Conservation (phyloP, 805 yeast genomes). For the Teunomyces kruisii region DNA sequence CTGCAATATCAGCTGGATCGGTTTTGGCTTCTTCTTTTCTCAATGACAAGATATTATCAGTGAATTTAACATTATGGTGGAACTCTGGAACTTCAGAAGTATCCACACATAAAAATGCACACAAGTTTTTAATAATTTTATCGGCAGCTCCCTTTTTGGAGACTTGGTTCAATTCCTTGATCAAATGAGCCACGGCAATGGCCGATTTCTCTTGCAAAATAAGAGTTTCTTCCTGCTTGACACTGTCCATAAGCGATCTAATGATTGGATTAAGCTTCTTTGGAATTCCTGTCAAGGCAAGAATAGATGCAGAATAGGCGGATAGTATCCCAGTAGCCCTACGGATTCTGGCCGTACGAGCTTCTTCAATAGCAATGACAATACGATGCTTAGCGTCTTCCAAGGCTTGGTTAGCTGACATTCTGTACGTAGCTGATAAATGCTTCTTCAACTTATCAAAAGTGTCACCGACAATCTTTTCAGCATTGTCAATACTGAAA, state of each 20-base stretch:
- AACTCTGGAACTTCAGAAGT: constrained; percentile 96
- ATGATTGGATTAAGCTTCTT: constrained; percentile 85
- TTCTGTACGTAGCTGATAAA: constrained; percentile 67
- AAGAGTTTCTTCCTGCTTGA: constrained; percentile 69
- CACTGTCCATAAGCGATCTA: constrained; percentile 86
- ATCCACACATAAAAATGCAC: constrained; percentile 93
- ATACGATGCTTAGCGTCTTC: constrained; percentile 79
- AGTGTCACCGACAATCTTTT: constrained; percentile 59
- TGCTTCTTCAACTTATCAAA: constrained; percentile 63
- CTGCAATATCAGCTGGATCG: constrained; percentile 60
- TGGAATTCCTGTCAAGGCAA: constrained; percentile 70
- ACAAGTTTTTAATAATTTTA: constrained; percentile 84
- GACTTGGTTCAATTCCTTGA: constrained; percentile 53
- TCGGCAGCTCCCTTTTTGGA: constrained; percentile 77
- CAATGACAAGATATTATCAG: constrained; percentile 65
- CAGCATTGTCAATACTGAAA: constrained; percentile 77
- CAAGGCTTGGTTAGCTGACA: constrained; percentile 67
- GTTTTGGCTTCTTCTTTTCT: constrained; percentile 72
- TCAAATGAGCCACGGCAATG: constrained; percentile 60
- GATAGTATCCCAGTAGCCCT: constrained; percentile 66
- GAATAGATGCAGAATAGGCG: constrained; percentile 71
- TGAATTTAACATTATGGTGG: constrained; percentile 55
- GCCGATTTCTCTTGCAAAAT: constrained; percentile 75
- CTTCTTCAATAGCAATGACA: constrained; percentile 63
- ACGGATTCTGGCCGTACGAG: constrained; percentile 49